Base-by-base conservation (phyloP, 306 rosid species). In the Prunus campanulata region DNA sequence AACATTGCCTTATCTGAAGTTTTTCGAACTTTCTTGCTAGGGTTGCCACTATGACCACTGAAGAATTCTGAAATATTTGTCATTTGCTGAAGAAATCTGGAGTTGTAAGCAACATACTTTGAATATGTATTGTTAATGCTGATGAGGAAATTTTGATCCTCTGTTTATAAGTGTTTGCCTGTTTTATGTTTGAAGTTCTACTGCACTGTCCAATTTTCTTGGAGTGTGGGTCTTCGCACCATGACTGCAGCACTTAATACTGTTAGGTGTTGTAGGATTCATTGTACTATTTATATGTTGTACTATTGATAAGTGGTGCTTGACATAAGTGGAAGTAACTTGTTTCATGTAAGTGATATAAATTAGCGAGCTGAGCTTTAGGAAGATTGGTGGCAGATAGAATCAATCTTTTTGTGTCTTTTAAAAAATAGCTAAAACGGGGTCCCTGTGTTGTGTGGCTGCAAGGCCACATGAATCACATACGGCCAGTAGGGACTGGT, bases 361-460 rank as follows among this genome's bases (percentile, higher is more conserved):
- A 44, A 44, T 60, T 70, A 44, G 29, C 52, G 62, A 67, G 56
- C 64, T 79, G 66, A 39, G 69, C 48, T 39, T 83, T 47, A 11
- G 69, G 54, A 81, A 68, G 81, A 63, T 83, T 73, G 83, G 81
- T 70, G 74, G 89, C 80, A 55, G 74, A 78, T 62, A 10, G 84
- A 77, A 54, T 49, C 68, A 48, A 57, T 68, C 55, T 74, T 48
- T 24, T 70, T 65, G 92, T 73, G 89, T 76, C 71, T 79, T 76
- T 72, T 57, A 76, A 86, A 89, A 68, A 83, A 92, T 92, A 89
- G 93, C 92, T 85, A 88, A 92, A 83, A 93, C 93, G 99, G 98
- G 98, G 91, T 92, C 98, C 11, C 97, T 95, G 79, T 95, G 97
- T 89, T 95, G 97, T 91, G 97, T 95, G 97, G 98, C 98, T 86